phyloP scores from a whole-genome alignment of 2,329 filamentous ascomycete genomes.

The Tolypocladium sp. region DNA sequence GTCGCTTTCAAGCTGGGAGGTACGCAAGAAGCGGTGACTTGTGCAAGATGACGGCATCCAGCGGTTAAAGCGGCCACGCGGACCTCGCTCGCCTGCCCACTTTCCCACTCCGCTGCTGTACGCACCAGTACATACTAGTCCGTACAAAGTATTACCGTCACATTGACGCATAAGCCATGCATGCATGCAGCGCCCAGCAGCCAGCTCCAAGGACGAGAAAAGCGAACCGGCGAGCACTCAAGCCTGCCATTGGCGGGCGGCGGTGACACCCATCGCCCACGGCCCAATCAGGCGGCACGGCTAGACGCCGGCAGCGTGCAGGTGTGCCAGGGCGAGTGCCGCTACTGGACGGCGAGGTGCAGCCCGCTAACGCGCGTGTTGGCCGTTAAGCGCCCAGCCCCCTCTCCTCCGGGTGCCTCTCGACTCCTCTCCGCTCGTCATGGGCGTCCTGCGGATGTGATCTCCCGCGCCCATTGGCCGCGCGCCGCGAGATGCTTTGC shows the following conservation, averaged over 20 bases:
- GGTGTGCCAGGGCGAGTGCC: neutral
- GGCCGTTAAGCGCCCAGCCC: neutral
- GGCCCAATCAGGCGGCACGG: constrained; percentile 10
- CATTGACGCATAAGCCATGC: neutral
- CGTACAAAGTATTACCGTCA: neutral
- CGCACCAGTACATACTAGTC: neutral
- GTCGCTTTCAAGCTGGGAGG: neutral
- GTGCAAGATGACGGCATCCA: neutral
- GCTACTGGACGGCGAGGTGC: constrained; percentile 1
- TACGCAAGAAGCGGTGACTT: neutral
- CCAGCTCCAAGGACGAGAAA: neutral
- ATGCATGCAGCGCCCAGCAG: neutral
- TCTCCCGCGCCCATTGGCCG: neutral
- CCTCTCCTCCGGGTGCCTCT: neutral
- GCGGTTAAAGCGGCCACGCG: neutral
- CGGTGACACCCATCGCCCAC: neutral
- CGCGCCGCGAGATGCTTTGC: neutral
- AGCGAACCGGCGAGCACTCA: neutral
- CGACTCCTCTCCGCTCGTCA: neutral
- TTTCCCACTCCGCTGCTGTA: neutral
- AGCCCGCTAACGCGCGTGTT: neutral
- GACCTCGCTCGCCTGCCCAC: neutral
- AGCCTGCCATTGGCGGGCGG: neutral
- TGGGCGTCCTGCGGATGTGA: neutral
- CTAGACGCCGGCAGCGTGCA: constrained; percentile 12